phyloP scores from a whole-genome alignment of 352 stramenopile species.

The Globisporangium rhizosaccharum region DNA sequence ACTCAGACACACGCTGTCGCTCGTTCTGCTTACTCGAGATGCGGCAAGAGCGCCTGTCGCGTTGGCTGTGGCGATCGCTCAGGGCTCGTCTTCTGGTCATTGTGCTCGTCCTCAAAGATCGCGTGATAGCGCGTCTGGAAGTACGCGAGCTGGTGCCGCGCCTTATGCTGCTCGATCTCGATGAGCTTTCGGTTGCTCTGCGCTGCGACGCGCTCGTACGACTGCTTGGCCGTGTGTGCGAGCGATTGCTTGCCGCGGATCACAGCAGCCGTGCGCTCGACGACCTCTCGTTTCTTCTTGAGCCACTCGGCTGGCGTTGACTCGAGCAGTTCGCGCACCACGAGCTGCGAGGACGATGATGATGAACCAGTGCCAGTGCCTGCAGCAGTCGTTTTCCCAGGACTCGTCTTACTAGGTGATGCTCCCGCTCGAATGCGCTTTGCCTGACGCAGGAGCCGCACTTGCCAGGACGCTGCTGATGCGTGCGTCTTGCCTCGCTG shows the following conservation, averaged over 20 bases:
- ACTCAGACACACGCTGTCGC: background rate
- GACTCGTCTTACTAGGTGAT: background rate
- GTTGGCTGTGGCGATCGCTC: background rate
- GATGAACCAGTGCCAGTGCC: too few species aligned
- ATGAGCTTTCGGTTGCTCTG: constrained; percentile 47
- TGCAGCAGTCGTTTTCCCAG: background rate
- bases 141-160: constrained; percentile 31
- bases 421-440: background rate
- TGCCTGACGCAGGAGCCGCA: constrained; percentile 40
- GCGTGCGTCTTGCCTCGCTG: background rate
- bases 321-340: constrained; percentile 17
- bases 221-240: constrained; percentile 25
- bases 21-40: background rate
- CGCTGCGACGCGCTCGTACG: constrained; percentile 39
- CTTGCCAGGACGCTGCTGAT: constrained; percentile 31
- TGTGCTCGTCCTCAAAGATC: constrained; percentile 8
- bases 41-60: too few species aligned
- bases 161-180: constrained; percentile 52
- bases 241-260: constrained; percentile 23
- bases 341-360: constrained; percentile 1
- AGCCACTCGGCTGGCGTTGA: constrained; percentile 35
- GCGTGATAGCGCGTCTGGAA: constrained; percentile 32
- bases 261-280: constrained; percentile 21
- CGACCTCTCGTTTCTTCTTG: constrained; percentile 24
- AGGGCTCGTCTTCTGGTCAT: background rate